Percentiles rank a stretch among this genome's conserved stretches.
These are phyloP conservation scores for Phylloporus sp. DNA, from an alignment of 768 basidiomycete species.

Conservation along the genomic window DNA sequence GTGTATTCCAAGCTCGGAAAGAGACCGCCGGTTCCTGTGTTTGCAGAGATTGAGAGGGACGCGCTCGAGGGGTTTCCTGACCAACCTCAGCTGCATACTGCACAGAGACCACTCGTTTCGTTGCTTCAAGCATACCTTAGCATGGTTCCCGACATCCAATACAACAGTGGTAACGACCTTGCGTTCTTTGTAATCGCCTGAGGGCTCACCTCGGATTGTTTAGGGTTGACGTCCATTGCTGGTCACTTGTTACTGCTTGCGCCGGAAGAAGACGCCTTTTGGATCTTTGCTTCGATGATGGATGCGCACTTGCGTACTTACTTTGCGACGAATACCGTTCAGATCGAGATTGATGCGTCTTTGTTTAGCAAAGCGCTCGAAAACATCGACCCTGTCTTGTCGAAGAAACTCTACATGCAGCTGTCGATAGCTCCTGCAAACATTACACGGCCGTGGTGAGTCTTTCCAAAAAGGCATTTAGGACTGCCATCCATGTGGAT, in stretches of 20 bases:
- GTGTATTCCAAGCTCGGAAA: constrained; percentile 63
- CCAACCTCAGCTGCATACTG: constrained; percentile 55
- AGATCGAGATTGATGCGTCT: constrained; percentile 73
- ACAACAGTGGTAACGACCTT: constrained; percentile 49
- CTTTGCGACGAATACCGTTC: constrained; percentile 56
- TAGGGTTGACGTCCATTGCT: constrained; percentile 67
- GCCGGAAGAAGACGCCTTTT: constrained; percentile 87
- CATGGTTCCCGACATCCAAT: constrained; percentile 83
- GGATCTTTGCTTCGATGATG: constrained; percentile 88
- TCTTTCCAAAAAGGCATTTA: neutral
- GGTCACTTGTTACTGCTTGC: constrained; percentile 70
- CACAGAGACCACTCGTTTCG: constrained; percentile 52
- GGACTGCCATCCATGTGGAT: neutral
- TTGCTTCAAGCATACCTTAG: constrained; percentile 70
- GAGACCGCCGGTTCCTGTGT: constrained; percentile 48
- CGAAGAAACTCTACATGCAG: constrained; percentile 64
- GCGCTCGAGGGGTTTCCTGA: constrained; percentile 51
- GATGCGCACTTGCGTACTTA: constrained; percentile 77
- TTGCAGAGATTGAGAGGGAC: constrained; percentile 57
- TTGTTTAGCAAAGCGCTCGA: constrained; percentile 73
- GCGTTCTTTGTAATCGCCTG: neutral
- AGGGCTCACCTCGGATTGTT: neutral
- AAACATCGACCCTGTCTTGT: constrained; percentile 49
- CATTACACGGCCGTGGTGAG: constrained; percentile 64
- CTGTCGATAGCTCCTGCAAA: constrained; percentile 54